Conservation (phyloP, 148 eudicot species). For the Silene latifolia region DNA sequence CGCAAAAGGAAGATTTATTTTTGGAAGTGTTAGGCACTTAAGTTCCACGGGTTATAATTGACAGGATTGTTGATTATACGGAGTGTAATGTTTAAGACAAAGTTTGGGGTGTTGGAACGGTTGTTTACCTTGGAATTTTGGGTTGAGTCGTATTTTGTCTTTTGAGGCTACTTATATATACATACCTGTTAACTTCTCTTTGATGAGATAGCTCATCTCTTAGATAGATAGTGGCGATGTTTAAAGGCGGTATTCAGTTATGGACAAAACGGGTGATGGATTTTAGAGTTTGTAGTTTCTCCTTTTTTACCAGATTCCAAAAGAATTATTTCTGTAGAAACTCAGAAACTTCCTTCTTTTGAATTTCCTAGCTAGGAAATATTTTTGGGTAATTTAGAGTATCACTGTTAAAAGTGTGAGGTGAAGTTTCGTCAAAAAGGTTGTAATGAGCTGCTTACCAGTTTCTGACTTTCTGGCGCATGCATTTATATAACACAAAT, state of each 20-base stretch:
- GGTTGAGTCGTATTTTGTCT: neutral
- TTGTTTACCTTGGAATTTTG: neutral
- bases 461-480: neutral
- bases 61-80: neutral
- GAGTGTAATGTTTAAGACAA: neutral
- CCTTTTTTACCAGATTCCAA: neutral
- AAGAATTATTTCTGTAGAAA: neutral
- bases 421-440: neutral
- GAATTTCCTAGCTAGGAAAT: too few species aligned
- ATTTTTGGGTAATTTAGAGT: neutral
- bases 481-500: too few species aligned
- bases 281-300: neutral
- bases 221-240: neutral
- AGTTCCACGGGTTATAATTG: neutral
- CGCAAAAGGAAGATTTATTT: neutral
- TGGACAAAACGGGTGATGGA: neutral
- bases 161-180: neutral
- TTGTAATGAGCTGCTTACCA: neutral
- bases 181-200: neutral
- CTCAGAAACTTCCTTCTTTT: neutral
- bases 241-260: neutral
- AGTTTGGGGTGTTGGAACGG: neutral
- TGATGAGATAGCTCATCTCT: neutral
- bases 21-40: neutral
- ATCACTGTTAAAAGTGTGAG: neutral